Conservation (phyloP, 306 rosid species). For the Cyamopsis tetragonoloba region DNA sequence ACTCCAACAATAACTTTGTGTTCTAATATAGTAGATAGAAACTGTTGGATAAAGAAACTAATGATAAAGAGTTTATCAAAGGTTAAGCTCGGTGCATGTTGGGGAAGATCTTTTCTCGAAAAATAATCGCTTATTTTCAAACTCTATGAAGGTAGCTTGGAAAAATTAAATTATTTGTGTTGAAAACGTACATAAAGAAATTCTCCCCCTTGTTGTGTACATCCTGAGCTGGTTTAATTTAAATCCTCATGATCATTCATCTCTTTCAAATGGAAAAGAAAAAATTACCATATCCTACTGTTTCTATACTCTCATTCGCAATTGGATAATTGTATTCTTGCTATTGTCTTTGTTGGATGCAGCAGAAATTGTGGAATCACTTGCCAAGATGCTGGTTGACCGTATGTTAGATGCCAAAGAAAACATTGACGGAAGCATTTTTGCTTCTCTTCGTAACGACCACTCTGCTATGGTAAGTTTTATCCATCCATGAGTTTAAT, state of each 20-base stretch:
- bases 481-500: neutral
- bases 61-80: neutral
- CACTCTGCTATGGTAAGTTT: conserved; percentile 38
- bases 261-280: neutral
- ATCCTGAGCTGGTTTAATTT: neutral
- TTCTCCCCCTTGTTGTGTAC: neutral
- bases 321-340: conserved; percentile 16
- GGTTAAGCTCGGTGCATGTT: neutral
- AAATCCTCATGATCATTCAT: neutral
- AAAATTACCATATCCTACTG: no score
- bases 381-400: conserved; percentile 59
- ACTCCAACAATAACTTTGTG: neutral
- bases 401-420: conserved; percentile 63
- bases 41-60: neutral
- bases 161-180: no score
- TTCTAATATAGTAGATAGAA: neutral
- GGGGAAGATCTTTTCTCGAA: no score
- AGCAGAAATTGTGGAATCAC: conserved; percentile 41
- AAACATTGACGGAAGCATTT: conserved; percentile 61
- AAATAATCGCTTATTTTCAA: no score
- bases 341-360: conserved; percentile 22
- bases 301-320: neutral
- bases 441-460: conserved; percentile 46
- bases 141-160: no score
- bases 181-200: no score